A percentile compares a stretch with the other conserved stretches of the same genome.
Evolutionary conservation across 106 monocot species (phyloP).

Genomic region (Posidonia australis): DNA sequence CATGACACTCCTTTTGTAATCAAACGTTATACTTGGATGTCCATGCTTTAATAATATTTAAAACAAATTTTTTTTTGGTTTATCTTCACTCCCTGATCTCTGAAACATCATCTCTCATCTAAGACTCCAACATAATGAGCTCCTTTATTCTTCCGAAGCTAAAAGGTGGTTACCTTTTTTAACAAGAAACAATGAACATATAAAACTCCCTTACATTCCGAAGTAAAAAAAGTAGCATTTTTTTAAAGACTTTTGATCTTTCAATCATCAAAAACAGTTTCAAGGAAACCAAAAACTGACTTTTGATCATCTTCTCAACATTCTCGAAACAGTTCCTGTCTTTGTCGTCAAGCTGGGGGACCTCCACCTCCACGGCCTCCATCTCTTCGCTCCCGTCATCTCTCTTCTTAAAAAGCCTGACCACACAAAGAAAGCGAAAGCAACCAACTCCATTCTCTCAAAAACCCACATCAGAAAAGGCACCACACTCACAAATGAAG

Average conservation of each 20-base stretch:
- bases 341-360: slow-evolving; percentile 20
- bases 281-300: slow-evolving; percentile 18
- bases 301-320: slow-evolving; percentile 48
- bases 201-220: too few relatives aligned
- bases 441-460: too few relatives aligned
- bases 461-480: not conserved
- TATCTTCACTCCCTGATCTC: too few relatives aligned
- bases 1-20: too few relatives aligned
- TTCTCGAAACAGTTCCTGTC: slow-evolving; percentile 37
- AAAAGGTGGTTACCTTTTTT: too few relatives aligned
- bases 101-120: too few relatives aligned
- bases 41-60: too few relatives aligned
- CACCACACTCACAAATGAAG: not conserved
- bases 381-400: slow-evolving; percentile 16
- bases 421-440: not conserved
- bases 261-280: not conserved
- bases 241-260: not conserved
- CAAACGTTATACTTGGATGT: too few relatives aligned
- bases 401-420: slow-evolving; percentile 3
- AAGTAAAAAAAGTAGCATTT: not conserved
- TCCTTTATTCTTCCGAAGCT: too few relatives aligned
- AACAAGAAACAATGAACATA: too few relatives aligned
- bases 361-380: slow-evolving; percentile 10
- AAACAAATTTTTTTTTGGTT: too few relatives aligned
- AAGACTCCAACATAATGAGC: too few relatives aligned